Base-by-base conservation (phyloP, 768 basidiomycete genomes). In the Leucocoprinus sp. region DNA sequence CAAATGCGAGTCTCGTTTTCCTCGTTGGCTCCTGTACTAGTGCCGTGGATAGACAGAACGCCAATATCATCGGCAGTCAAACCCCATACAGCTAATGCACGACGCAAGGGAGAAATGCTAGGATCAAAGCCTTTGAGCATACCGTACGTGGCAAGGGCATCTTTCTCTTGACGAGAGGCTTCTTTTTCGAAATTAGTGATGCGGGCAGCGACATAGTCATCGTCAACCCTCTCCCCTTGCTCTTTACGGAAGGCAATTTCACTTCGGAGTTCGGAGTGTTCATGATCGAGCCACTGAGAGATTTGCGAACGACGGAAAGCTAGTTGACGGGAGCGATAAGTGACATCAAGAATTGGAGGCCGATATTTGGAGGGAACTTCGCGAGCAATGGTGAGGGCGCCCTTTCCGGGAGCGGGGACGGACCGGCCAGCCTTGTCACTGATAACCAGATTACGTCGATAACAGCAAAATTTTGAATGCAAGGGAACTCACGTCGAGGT, bases 351-450 rank as follows among this genome's bases (percentile, higher is more conserved):
- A 46, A 86, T 78, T 4, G 84, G 86, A 8, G 84, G 69, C 26
- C 90, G 80, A 47, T 86, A 76, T 57, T 85, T 84, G 2, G 86
- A 77, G 6, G 82, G 72, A 35, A 95, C 67, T 68, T 98, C 82
- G 51, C 92, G 77, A 11, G 92, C 96, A 45, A 93, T 80, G 8
- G 82, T 79, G 29, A 99, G 76, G 21, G 92, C 87, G 53, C 96
- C 96, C 49, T 84, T 83, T 46, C 96, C 96, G 39, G 96, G 96
- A 49, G 96, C 96, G 36, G 96, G 96, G 46, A 99, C 82, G 3
- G 93, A 97, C 40, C 96, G 92, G 14, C 96, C 96, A 50, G 96
- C 95, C 68, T 99, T 99, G 72, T 99, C 96, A 54, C 88, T 95
- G 53, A 31, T 7, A 31, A 12, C 27, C 27, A 12, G 12, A 28